Evolutionary conservation across 441 rosid species (phyloP).

Genomic region (Caryocar brasiliense): DNA sequence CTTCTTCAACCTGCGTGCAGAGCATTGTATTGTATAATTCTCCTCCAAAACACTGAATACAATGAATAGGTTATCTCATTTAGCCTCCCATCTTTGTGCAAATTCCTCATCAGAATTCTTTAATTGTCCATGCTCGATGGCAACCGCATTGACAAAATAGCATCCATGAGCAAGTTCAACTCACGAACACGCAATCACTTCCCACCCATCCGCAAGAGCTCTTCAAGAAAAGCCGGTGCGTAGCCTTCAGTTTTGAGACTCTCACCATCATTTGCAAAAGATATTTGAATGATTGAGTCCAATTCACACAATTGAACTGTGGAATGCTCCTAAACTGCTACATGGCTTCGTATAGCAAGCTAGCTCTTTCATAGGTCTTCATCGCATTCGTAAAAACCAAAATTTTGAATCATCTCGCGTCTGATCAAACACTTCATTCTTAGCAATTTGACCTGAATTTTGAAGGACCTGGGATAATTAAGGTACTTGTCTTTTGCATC

Average conservation of each 20-base stretch:
- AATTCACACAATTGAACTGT: conserved; percentile 61
- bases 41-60: conserved; percentile 92
- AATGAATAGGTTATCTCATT: conserved; percentile 64
- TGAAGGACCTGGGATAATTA: conserved; percentile 62
- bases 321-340: conserved; percentile 48
- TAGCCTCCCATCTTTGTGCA: conserved; percentile 54
- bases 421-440: conserved; percentile 47
- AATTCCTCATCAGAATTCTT: conserved; percentile 59
- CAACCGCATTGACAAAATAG: conserved; percentile 48
- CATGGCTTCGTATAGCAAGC: conserved; percentile 47
- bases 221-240: conserved; percentile 41
- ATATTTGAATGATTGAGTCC: conserved; percentile 64
- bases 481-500: conserved; percentile 52
- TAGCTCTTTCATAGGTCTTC: conserved; percentile 44
- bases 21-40: too few relatives aligned
- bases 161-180: conserved; percentile 68
- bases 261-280: conserved; percentile 58
- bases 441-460: conserved; percentile 36
- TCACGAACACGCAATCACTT: conserved; percentile 55
- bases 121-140: conserved; percentile 63
- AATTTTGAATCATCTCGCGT: conserved; percentile 74
- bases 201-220: conserved; percentile 70
- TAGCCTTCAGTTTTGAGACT: conserved; percentile 45
- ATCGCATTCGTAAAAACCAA: conserved; percentile 47
- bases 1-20: too few relatives aligned